Evolutionary conservation across 306 rosid genomes (phyloP), one percentile per base, ranked within the genome.

Genomic region (Lablab purpureus): DNA sequence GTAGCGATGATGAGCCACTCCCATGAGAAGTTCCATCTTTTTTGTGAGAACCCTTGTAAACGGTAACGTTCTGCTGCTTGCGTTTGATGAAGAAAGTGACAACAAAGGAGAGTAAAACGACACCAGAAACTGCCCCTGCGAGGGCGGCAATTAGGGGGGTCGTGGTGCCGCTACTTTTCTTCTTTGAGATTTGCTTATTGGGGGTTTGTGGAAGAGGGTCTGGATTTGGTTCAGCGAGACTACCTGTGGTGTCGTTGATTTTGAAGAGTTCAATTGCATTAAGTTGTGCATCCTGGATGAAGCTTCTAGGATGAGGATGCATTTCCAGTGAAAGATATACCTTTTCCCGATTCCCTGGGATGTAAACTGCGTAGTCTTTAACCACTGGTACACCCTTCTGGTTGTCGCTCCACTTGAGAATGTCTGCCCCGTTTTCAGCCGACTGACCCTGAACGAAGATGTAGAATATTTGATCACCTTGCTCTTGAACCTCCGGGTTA

Each of bases 401-500:
- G 3, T 11, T 4, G 1, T 2, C 18, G 18, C n/a, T 59, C 66
- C 36, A 27, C 2, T 5, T 5, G 66, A 59, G 40, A 13, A 27
- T 1, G 66, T 59, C 66, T 6, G 66, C 66, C 19, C 1, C 0
- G 13, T 13, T 18, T 9, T 36, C 27, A 11, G 40, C 40, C 19
- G 14, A 13, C n/a, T 30, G 67, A 30, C 30, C 43, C 7, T 10
- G 22, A 15, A 62, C 17, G 68, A 0, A 63, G 25, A 63, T 63
- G 68, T 7, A 15, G 25, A 63, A 63, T 0, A 0, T 17, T 6
- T 2, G 7, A 1, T 32, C 46, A 7, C 68, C 45, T 1, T 3
- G 1, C 0, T 8, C 0, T 0, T 7, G 0, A 32, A 30, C 7
- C 0, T 2, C 0, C 1, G 14, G 45, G 68, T 32, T 2, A 32